Evolutionary conservation across 1,284 basidiomycete genomes (phyloP), one percentile per base, ranked within the genome.

Genomic region (Fomitopsis pinicola): DNA sequence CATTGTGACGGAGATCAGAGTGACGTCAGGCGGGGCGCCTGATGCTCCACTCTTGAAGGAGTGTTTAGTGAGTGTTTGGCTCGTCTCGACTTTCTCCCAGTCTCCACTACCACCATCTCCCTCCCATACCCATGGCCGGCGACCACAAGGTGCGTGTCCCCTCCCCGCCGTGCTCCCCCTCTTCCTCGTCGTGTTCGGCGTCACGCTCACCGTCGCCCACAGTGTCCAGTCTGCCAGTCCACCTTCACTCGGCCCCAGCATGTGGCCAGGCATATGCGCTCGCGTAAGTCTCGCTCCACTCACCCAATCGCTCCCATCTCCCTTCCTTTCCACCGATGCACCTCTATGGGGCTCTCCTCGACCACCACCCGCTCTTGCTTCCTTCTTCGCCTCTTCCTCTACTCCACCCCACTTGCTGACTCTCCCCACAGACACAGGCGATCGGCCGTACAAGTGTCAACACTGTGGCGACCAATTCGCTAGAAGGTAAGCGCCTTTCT

Each of bases 401-500:
- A 57, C 62, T 62, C 62, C 66, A 62, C 54, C 60, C 64, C 55
- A 57, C 50, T 61, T 57, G 56, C 61, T 66, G 55, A 63, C 65
- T 42, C 64, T 63, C 66, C 62, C 48, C 66, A 61, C 72, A 92
- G 90, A 95, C 75, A 95, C 93, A n/a, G 93, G 93, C 64, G 92
- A 95, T 79, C 82, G 93, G 55, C 93, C 93, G 8, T 95, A 95
- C 80, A 92, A 92, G 69, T 95, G 94, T 72, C 88, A 89, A 72
- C 85, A 89, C 67, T 95, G 94, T 73, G 92, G 92, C 28, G 88
- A 95, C 75, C 89, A 93, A 73, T 96, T 96, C 72, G 94, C 94
- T 0, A 77, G 93, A 72, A 92, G 90, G 91, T 91, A 55, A 14
- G 79, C 75, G 33, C 59, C 14, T 42, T 40, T 8, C 56, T 54